Evolutionary conservation across 1,284 basidiomycete species (phyloP).

Genomic region (Kwoniella shivajii): DNA sequence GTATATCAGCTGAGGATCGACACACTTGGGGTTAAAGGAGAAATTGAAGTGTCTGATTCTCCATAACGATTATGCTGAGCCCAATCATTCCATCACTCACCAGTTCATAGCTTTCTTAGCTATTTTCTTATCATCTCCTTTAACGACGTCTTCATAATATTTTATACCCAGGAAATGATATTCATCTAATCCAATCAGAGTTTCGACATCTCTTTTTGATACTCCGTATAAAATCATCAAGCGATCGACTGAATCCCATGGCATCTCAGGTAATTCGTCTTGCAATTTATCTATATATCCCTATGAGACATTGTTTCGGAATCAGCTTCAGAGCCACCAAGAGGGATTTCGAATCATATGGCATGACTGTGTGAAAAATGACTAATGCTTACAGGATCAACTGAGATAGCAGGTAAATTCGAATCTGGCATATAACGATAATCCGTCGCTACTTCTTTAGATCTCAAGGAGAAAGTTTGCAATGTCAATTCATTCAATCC

Average conservation of each 20-base stretch:
- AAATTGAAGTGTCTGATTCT: too few relatives aligned
- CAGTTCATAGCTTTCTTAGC: slow-evolving; percentile 78
- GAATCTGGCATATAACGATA: slow-evolving; percentile 99
- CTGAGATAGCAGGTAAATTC: slow-evolving; percentile 76
- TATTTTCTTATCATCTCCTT: slow-evolving; percentile 20
- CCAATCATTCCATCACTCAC: slow-evolving; percentile 57
- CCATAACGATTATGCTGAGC: too few relatives aligned
- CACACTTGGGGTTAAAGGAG: too few relatives aligned
- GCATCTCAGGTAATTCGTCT: slow-evolving; percentile 74
- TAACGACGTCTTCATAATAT: slow-evolving; percentile 73
- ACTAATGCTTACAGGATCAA: slow-evolving; percentile 56
- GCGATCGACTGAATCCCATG: slow-evolving; percentile 66
- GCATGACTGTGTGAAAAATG: not conserved
- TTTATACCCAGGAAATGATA: slow-evolving; percentile 59
- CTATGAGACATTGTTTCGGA: slow-evolving; percentile 51
- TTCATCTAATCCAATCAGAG: slow-evolving; percentile 72
- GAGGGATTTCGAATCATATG: not conserved
- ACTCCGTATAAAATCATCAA: slow-evolving; percentile 63
- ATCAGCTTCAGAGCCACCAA: too few relatives aligned
- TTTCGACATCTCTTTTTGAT: slow-evolving; percentile 67
- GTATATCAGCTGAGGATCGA: not conserved
- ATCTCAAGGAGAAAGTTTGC: slow-evolving; percentile 78
- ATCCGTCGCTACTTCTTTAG: slow-evolving; percentile 92
- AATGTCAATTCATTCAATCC: slow-evolving; percentile 83
- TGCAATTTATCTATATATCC: slow-evolving; percentile 63